phyloP scores from a whole-genome alignment of 306 rosid genomes.

The Trichosanthes truncata region DNA sequence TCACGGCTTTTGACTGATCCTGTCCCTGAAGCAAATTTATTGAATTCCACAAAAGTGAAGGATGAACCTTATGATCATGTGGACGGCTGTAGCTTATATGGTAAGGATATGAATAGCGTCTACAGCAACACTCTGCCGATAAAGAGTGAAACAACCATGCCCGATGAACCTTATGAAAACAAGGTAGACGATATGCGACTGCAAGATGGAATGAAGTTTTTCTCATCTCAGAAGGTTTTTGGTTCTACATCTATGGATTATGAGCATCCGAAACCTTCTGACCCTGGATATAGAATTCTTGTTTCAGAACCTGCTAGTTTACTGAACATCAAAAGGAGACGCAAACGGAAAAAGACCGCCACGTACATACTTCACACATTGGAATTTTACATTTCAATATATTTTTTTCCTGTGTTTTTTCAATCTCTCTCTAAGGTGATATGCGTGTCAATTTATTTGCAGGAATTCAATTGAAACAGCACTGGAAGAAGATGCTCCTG shows the following conservation, averaged over 20 bases:
- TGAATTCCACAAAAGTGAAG: slow-evolving; percentile 40
- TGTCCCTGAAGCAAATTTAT: slow-evolving; percentile 25
- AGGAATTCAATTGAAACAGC: slow-evolving; percentile 81
- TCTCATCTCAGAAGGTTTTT: slow-evolving; percentile 25
- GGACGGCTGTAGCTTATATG: slow-evolving; percentile 20
- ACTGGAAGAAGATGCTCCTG: slow-evolving; percentile 94
- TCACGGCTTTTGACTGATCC: slow-evolving; percentile 24
- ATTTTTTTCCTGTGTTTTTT: background rate
- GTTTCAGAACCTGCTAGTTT: slow-evolving; percentile 33
- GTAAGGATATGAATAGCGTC: slow-evolving; percentile 22
- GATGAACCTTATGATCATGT: slow-evolving; percentile 44
- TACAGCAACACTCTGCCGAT: slow-evolving; percentile 17
- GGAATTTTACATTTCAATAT: background rate
- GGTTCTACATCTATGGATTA: slow-evolving; percentile 13
- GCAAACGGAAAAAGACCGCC: slow-evolving; percentile 69
- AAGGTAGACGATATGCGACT: slow-evolving; percentile 44
- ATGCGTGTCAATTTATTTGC: slow-evolving; percentile 19
- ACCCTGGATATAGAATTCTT: slow-evolving; percentile 12
- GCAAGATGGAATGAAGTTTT: slow-evolving; percentile 45
- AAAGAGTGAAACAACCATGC: slow-evolving; percentile 39
- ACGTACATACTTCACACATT: slow-evolving; percentile 36
- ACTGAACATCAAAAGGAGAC: slow-evolving; percentile 21
- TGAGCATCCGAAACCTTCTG: slow-evolving; percentile 30
- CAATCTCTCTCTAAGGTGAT: slow-evolving; percentile 8
- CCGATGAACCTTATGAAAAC: slow-evolving; percentile 24